phyloP scores from a whole-genome alignment of 768 basidiomycete genomes.

The Rickenella mellea region DNA sequence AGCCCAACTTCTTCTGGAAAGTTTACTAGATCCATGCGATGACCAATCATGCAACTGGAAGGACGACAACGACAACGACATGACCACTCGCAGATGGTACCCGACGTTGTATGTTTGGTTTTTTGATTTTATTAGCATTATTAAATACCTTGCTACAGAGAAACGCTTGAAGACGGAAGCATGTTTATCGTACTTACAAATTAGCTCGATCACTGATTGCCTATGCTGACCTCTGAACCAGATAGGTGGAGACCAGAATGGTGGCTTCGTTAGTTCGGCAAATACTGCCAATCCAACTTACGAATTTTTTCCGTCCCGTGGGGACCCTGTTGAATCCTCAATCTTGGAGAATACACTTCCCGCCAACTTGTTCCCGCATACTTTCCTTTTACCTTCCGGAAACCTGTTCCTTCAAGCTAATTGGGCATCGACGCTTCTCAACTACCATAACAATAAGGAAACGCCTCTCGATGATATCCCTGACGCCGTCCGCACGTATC shows the following conservation, averaged over 20 bases:
- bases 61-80: conserved; percentile 23
- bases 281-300: conserved; percentile 71
- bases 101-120: conserved; percentile 46
- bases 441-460: conserved; percentile 51
- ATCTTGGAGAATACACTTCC: conserved; percentile 64
- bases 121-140: background rate
- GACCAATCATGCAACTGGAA: conserved; percentile 56
- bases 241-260: conserved; percentile 52
- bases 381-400: conserved; percentile 65
- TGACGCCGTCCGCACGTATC: conserved; percentile 64
- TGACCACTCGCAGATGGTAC: conserved; percentile 65
- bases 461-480: conserved; percentile 54
- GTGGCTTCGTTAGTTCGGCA: conserved; percentile 67
- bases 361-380: conserved; percentile 68
- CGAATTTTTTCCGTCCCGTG: conserved; percentile 67
- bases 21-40: conserved; percentile 60
- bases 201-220: background rate
- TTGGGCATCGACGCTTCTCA: conserved; percentile 53
- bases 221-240: conserved; percentile 13
- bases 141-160: conserved; percentile 58
- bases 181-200: conserved; percentile 45
- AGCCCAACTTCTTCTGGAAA: conserved; percentile 14
- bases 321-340: conserved; percentile 44
- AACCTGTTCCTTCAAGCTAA: conserved; percentile 56
- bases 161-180: conserved; percentile 56